A percentile compares a stretch with the other conserved stretches of the same genome.
Evolutionary conservation across 139 green algal genomes (phyloP).

Genomic region (Chlorella vulgaris): DNA sequence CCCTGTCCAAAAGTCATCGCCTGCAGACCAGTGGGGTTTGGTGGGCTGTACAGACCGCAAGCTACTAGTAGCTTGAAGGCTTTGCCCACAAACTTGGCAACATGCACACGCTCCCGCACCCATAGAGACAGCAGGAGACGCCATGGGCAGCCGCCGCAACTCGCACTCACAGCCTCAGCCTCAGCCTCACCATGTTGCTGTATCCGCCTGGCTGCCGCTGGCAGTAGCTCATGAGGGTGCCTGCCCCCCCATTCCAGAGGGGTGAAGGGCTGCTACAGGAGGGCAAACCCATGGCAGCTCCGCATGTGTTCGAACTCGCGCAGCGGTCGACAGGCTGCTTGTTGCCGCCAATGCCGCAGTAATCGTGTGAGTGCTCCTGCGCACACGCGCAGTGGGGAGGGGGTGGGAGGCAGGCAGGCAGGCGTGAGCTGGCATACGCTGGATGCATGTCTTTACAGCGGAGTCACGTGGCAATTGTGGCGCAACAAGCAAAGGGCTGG

Average conservation of each 20-base stretch:
- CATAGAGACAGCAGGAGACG: too few relatives aligned
- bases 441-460: too few relatives aligned
- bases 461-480: too few relatives aligned
- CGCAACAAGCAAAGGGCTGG: too few relatives aligned
- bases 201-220: background rate
- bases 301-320: background rate
- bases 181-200: constrained; percentile 3
- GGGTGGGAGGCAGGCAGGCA: background rate
- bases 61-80: too few relatives aligned
- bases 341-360: constrained; percentile 12
- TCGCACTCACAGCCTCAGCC: background rate
- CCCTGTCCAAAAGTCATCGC: constrained; percentile 4
- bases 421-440: too few relatives aligned
- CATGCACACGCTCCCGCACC: too few relatives aligned
- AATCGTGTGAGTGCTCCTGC: constrained; percentile 26
- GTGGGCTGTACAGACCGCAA: background rate
- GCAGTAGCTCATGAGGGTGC: constrained; percentile 27
- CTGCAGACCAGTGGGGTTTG: background rate
- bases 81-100: too few relatives aligned
- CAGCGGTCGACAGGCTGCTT: background rate
- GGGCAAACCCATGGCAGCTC: background rate
- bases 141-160: too few relatives aligned
- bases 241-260: background rate
- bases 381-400: background rate
- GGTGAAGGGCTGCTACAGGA: background rate